Conservation (phyloP, 768 basidiomycete genomes). For the Auriculariales sp. region DNA sequence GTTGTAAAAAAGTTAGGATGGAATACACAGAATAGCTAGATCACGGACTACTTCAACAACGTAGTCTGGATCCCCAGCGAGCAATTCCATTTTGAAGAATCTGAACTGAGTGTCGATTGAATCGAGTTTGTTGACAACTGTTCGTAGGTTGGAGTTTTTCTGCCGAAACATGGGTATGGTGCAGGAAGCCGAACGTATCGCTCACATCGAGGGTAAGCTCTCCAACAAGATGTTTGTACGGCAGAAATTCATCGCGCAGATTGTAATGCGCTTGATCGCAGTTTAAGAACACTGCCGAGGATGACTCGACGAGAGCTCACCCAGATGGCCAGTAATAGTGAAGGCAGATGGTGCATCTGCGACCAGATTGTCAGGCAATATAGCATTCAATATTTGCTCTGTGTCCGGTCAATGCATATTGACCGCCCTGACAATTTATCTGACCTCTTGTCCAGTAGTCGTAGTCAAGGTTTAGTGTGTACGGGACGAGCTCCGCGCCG, state of each 20-base stretch:
- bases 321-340: slow-evolving; percentile 82
- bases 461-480: slow-evolving; percentile 59
- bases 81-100: slow-evolving; percentile 90
- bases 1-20: background rate
- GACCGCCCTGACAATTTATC: slow-evolving; percentile 7
- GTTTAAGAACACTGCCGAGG: no score
- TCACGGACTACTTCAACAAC: slow-evolving; percentile 69
- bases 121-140: slow-evolving; percentile 92
- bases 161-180: slow-evolving; percentile 15
- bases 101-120: slow-evolving; percentile 76
- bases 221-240: slow-evolving; percentile 83
- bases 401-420: background rate
- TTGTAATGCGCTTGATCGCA: slow-evolving; percentile 94
- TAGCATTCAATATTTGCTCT: slow-evolving; percentile 76
- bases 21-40: background rate
- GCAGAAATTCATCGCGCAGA: slow-evolving; percentile 77
- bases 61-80: slow-evolving; percentile 82
- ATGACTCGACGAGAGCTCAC: slow-evolving; percentile 26
- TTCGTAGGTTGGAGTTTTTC: slow-evolving; percentile 77
- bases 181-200: slow-evolving; percentile 2
- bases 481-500: slow-evolving; percentile 37
- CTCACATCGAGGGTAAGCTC: slow-evolving; percentile 83
- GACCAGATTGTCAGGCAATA: slow-evolving; percentile 65
- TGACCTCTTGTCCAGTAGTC: slow-evolving; percentile 80
- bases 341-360: slow-evolving; percentile 79